Percentiles rank a stretch among this genome's conserved stretches.
These are phyloP conservation scores for Ephemerocybe angulata DNA, from an alignment of 768 basidiomycete species.

Conservation along the genomic window DNA sequence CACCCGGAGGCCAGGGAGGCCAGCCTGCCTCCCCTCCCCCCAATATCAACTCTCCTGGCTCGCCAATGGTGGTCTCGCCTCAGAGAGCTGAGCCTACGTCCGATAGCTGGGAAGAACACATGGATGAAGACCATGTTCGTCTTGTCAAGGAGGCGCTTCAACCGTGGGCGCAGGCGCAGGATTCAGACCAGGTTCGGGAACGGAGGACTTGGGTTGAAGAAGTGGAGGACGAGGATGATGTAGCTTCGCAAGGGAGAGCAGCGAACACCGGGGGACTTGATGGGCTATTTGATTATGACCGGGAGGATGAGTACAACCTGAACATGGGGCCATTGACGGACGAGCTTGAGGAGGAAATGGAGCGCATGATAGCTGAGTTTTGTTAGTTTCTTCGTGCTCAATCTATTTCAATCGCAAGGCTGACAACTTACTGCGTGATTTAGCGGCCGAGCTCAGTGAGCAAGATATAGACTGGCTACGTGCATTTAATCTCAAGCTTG, in stretches of 20 bases:
- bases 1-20: no score
- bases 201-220: background rate
- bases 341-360: background rate
- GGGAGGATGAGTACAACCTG: background rate
- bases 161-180: no score
- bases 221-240: background rate
- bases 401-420: background rate
- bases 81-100: no score
- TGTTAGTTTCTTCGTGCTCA: background rate
- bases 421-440: background rate
- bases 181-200: no score
- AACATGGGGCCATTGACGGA: background rate
- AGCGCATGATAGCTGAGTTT: background rate
- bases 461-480: background rate
- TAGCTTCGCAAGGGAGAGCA: background rate
- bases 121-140: no score
- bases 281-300: background rate
- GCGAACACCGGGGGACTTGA: no score
- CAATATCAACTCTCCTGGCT: no score
- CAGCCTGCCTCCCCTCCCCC: no score
- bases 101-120: no score
- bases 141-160: no score
- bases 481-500: background rate
- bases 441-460: background rate
- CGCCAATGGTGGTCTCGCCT: no score